Evolutionary conservation across 306 rosid species (phyloP).

Genomic region (Bauhinia variegata): DNA sequence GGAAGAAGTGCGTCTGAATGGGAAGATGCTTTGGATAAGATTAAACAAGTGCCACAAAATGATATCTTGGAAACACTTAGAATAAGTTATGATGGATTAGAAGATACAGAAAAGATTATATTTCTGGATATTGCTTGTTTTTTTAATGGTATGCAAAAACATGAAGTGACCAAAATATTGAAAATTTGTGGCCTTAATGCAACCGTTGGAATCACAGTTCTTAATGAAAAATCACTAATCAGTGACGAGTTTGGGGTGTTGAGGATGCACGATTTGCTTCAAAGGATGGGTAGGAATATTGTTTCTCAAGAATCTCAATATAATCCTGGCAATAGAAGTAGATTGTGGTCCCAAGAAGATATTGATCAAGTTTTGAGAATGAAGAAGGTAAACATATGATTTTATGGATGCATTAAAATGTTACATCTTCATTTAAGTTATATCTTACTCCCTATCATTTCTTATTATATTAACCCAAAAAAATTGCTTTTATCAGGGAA

Average conservation of each 20-base stretch:
- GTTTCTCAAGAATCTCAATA: constrained; percentile 11
- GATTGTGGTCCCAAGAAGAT: constrained; percentile 16
- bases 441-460: no score
- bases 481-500: constrained; percentile 24
- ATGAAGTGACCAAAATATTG: constrained; percentile 15
- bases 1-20: constrained; percentile 2
- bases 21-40: constrained; percentile 21
- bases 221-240: constrained; percentile 31
- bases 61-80: neutral
- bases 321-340: neutral
- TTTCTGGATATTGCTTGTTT: constrained; percentile 41
- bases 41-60: neutral
- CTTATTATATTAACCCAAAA: no score
- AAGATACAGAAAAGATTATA: constrained; percentile 3
- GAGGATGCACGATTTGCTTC: constrained; percentile 29
- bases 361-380: neutral
- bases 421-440: no score
- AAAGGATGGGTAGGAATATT: constrained; percentile 30
- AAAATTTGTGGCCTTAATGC: neutral
- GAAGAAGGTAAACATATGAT: neutral
- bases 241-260: neutral
- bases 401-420: neutral
- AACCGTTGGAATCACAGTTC: constrained; percentile 11
- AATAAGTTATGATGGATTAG: constrained; percentile 33
- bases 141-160: constrained; percentile 28